These are phyloP conservation scores for Botrytis aclada DNA, from an alignment of 2,329 filamentous ascomycete species.

Conservation along the genomic window DNA sequence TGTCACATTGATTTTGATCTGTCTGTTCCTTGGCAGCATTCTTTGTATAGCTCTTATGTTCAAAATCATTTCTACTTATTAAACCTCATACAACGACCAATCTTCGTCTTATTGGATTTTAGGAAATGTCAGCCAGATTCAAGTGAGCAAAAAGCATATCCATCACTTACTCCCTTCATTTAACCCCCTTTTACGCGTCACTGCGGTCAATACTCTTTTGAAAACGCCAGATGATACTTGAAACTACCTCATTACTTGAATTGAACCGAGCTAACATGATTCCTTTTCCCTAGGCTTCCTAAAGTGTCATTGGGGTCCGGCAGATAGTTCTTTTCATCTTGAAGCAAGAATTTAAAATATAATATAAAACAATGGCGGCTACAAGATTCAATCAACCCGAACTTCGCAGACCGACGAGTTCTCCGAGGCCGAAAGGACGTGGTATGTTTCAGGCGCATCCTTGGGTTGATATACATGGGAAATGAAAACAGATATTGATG, in stretches of 20 bases:
- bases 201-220: neutral
- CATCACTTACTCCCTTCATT: neutral
- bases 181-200: neutral
- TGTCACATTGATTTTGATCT: neutral
- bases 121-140: slow-evolving; percentile 36
- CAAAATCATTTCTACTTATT: neutral
- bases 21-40: neutral
- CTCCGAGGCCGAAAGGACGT: slow-evolving; percentile 55
- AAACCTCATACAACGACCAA: slow-evolving; percentile 23
- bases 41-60: neutral
- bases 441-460: slow-evolving; percentile 41
- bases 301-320: slow-evolving; percentile 35
- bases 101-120: slow-evolving; percentile 20
- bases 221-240: neutral
- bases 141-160: slow-evolving; percentile 29
- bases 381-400: slow-evolving; percentile 37
- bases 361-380: slow-evolving; percentile 32
- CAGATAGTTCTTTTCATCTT: slow-evolving; percentile 32
- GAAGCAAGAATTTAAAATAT: slow-evolving; percentile 21
- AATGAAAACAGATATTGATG: slow-evolving; percentile 26
- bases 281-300: slow-evolving; percentile 29
- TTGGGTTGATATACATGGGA: neutral
- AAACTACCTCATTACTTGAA: neutral
- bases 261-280: slow-evolving; percentile 24
- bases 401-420: slow-evolving; percentile 45